These are phyloP conservation scores for Apium graveolens DNA, from an alignment of 129 eudicot species.

Conservation along the genomic window DNA sequence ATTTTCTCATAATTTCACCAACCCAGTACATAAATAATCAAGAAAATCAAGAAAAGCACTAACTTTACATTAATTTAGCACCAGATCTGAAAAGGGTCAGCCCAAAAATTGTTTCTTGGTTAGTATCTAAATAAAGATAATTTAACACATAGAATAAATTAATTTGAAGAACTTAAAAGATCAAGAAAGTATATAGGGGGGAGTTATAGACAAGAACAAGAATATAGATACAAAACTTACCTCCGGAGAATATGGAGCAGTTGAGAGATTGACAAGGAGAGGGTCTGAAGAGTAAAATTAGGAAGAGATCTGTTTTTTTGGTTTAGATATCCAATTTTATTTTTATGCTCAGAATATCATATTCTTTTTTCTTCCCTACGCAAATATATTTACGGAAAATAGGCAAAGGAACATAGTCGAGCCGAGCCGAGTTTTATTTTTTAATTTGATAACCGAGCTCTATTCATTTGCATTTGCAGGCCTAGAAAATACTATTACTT, in stretches of 20 bases:
- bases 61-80: neutral
- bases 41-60: neutral
- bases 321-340: neutral
- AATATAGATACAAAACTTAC: conserved; percentile 4
- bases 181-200: neutral
- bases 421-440: too few species aligned
- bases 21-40: neutral
- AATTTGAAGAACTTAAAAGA: neutral
- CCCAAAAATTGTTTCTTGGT: neutral
- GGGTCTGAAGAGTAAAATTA: conserved; percentile 2
- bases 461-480: too few species aligned
- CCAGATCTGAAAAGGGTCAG: conserved; percentile 11
- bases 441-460: too few species aligned
- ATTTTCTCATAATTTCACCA: neutral
- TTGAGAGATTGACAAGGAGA: neutral
- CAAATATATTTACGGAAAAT: too few species aligned
- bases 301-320: neutral
- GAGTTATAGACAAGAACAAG: neutral
- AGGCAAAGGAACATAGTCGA: too few species aligned
- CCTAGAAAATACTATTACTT: too few species aligned
- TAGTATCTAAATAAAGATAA: neutral
- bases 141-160: neutral
- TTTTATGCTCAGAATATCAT: neutral
- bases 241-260: conserved; percentile 17
- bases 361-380: neutral